These are phyloP conservation scores for Lipomyces mesembrius DNA, from an alignment of 805 yeast species.

Conservation along the genomic window DNA sequence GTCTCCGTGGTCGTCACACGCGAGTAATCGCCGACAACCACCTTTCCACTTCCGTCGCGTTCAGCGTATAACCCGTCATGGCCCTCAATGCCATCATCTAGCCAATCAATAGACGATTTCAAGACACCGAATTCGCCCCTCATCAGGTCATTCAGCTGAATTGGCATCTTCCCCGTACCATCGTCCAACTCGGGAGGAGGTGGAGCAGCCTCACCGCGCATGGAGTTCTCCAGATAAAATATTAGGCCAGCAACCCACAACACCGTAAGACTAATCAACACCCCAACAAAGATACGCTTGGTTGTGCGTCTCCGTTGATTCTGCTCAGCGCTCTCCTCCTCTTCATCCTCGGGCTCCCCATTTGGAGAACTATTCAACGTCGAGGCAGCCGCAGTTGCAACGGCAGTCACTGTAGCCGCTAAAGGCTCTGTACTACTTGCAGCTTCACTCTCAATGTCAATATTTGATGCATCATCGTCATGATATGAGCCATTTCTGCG, in stretches of 20 bases:
- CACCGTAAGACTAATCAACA: slow-evolving; percentile 16
- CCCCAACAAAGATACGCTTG: slow-evolving; percentile 31
- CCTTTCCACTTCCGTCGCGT: slow-evolving; percentile 21
- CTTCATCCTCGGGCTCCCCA: slow-evolving; percentile 1
- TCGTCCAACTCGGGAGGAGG: slow-evolving; percentile 11
- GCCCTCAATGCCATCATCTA: slow-evolving; percentile 35
- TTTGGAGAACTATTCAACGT: slow-evolving; percentile 3
- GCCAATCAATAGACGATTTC: slow-evolving; percentile 28
- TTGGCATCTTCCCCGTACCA: slow-evolving; percentile 11
- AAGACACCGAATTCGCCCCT: slow-evolving; percentile 28
- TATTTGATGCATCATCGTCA: slow-evolving; percentile 8
- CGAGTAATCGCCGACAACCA: slow-evolving; percentile 35
- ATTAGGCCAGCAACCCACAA: slow-evolving; percentile 32
- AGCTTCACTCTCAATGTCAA: slow-evolving; percentile 15
- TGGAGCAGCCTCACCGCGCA: slow-evolving; percentile 11
- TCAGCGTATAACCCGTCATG: slow-evolving; percentile 37
- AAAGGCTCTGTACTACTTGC: slow-evolving; percentile 5
- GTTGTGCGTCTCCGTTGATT: slow-evolving; percentile 13
- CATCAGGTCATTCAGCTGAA: slow-evolving; percentile 24
- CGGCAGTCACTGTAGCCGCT: slow-evolving; percentile 10
- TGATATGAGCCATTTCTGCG: slow-evolving; percentile 10
- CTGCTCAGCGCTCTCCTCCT: slow-evolving; percentile 6
- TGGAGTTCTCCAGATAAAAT: slow-evolving; percentile 24
- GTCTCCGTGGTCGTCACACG: slow-evolving; percentile 25
- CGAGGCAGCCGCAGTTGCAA: slow-evolving; percentile 22